A percentile compares a stretch with the other conserved stretches of the same genome.
Conservation (phyloP, 768 basidiomycete genomes). For the Leccinum fibrillosum region DNA sequence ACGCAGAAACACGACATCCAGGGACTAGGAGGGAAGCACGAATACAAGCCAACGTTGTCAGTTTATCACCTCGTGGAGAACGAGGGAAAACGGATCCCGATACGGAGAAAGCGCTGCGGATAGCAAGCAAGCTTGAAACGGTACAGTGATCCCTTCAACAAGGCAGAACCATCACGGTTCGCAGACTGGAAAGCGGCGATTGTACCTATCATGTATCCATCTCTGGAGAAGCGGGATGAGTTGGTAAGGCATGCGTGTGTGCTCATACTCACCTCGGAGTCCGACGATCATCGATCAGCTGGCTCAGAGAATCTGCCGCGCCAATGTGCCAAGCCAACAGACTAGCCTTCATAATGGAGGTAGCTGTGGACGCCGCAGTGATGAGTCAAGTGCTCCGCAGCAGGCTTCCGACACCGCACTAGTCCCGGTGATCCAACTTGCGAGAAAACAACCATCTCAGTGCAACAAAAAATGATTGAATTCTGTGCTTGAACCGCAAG, state of each 20-base stretch:
- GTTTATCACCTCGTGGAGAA: neutral
- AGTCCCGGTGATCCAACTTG: too few species aligned
- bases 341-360: neutral
- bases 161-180: neutral
- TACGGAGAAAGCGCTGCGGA: neutral
- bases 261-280: neutral
- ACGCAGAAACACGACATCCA: slow-evolving; percentile 2
- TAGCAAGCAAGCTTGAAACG: neutral
- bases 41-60: neutral
- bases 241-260: neutral
- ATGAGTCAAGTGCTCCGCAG: too few species aligned
- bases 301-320: neutral
- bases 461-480: too few species aligned
- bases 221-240: neutral
- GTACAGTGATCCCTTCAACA: neutral
- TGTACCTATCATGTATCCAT: neutral
- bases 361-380: neutral
- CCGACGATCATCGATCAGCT: neutral
- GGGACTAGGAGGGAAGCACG: neutral
- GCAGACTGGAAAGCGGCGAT: neutral
- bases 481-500: too few species aligned
- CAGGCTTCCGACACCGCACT: too few species aligned
- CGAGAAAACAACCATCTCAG: too few species aligned
- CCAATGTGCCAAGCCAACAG: neutral
- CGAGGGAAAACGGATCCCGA: neutral